Percentiles rank a stretch among this genome's conserved stretches.
phyloP scores from a whole-genome alignment of 352 stramenopile genomes.

The Lagenidium sp. region DNA sequence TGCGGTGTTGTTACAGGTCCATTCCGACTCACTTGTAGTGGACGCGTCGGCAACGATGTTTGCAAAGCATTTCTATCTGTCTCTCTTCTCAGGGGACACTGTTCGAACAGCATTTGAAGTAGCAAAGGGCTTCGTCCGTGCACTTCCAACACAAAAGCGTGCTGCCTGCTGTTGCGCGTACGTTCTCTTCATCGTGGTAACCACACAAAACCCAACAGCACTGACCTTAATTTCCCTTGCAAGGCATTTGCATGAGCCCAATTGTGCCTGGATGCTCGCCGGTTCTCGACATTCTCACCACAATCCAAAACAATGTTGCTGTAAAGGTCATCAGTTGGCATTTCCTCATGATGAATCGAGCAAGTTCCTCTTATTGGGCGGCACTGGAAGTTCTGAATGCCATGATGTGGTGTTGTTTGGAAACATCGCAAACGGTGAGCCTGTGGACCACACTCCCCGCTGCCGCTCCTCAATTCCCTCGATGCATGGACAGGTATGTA shows the following conservation, averaged over 20 bases:
- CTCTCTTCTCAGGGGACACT: conserved; percentile 64
- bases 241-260: conserved; percentile 63
- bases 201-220: no score
- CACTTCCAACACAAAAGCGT: conserved; percentile 43
- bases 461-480: conserved; percentile 62
- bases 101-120: conserved; percentile 70
- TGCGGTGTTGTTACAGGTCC: conserved; percentile 32
- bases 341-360: conserved; percentile 76
- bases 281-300: conserved; percentile 62
- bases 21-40: conserved; percentile 71
- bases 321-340: conserved; percentile 43
- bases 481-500: conserved; percentile 49
- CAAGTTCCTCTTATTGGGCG: conserved; percentile 71
- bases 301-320: conserved; percentile 52
- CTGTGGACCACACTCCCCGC: conserved; percentile 51
- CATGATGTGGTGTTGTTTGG: conserved; percentile 70
- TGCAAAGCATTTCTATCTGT: conserved; percentile 81
- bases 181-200: conserved; percentile 14
- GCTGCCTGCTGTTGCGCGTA: conserved; percentile 76
- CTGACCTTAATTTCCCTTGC: neutral
- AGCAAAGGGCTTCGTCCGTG: conserved; percentile 50
- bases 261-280: conserved; percentile 48
- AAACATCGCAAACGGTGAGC: conserved; percentile 45
- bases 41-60: conserved; percentile 75
- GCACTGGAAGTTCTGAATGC: conserved; percentile 12